Conservation (phyloP, 495 filamentous ascomycete species). For the Penicillium maclennaniae region DNA sequence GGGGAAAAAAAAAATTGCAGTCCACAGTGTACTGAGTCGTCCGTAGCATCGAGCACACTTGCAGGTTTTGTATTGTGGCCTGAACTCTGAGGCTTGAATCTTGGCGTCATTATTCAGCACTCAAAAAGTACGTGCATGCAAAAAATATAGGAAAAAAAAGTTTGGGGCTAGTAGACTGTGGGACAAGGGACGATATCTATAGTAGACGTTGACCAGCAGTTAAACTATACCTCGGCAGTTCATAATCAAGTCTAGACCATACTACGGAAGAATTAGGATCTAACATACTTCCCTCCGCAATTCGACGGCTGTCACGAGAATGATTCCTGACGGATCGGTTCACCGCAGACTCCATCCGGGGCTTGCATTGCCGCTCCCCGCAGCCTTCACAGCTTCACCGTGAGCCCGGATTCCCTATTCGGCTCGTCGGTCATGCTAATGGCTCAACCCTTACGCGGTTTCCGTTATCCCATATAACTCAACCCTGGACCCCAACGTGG, state of each 20-base stretch:
- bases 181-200: not conserved
- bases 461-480: constrained; percentile 14
- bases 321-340: constrained; percentile 20
- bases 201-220: not conserved
- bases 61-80: not conserved
- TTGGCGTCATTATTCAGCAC: no score
- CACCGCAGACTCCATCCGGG: constrained; percentile 43
- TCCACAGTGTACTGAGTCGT: not conserved
- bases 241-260: not conserved
- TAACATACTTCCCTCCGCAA: not conserved
- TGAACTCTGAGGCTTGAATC: not conserved
- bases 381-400: constrained; percentile 33
- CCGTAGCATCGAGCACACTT: constrained; percentile 4
- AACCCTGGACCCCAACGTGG: not conserved
- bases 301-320: constrained; percentile 1
- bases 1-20: not conserved
- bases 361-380: constrained; percentile 20
- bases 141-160: not conserved
- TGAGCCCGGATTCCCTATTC: constrained; percentile 16
- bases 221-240: not conserved
- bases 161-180: not conserved
- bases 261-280: not conserved
- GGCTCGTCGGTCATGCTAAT: constrained; percentile 14
- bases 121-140: not conserved
- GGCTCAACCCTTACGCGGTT: constrained; percentile 24